Percentiles rank a stretch among this genome's conserved stretches.
Evolutionary conservation across 2,329 filamentous ascomycete genomes (phyloP).

Genomic region (Teratosphaeria destructans): DNA sequence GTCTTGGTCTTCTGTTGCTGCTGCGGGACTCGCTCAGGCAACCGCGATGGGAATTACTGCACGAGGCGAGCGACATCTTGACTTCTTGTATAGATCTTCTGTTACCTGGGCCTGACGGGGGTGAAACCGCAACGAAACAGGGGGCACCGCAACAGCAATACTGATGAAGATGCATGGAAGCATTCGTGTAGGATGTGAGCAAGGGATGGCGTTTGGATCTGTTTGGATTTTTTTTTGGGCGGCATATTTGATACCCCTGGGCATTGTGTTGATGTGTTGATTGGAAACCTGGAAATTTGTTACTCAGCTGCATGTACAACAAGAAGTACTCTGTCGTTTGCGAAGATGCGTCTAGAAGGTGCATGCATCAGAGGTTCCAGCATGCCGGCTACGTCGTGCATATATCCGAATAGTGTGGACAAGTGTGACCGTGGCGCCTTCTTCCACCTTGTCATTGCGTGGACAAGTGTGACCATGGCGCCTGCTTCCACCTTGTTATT

Average conservation of each 20-base stretch:
- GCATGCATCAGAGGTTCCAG: no score
- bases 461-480: no score
- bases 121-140: not conserved
- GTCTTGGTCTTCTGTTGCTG: constrained; percentile 69
- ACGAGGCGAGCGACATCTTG: constrained; percentile 73
- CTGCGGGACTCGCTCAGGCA: constrained; percentile 71
- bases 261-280: not conserved
- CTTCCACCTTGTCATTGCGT: no score
- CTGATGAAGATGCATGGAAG: not conserved
- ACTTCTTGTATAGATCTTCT: constrained; percentile 67
- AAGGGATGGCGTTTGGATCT: not conserved
- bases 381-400: no score
- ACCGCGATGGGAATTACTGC: constrained; percentile 82
- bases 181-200: not conserved
- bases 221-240: constrained; percentile 3
- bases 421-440: no score
- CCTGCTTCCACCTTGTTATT: no score
- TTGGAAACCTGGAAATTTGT: not conserved
- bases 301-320: not conserved
- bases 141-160: not conserved
- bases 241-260: constrained; percentile 20
- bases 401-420: no score
- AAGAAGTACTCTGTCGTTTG: not conserved
- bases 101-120: constrained; percentile 13
- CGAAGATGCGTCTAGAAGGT: no score